These are phyloP conservation scores for Coleophoma crateriformis DNA, from an alignment of 2,329 filamentous ascomycete genomes.

Conservation along the genomic window DNA sequence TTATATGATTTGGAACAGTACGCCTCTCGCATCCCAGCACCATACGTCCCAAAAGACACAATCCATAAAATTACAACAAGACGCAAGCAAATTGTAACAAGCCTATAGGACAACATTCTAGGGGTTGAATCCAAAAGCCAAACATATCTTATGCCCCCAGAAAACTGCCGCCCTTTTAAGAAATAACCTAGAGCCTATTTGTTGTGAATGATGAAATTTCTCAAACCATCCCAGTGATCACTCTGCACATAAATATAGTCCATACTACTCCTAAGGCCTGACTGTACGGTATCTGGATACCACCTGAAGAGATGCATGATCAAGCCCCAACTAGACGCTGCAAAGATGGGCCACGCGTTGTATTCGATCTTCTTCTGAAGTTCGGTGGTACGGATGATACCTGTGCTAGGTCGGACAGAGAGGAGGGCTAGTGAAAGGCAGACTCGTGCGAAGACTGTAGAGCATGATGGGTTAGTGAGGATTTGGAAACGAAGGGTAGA, in stretches of 20 bases:
- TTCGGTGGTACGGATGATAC: slow-evolving; percentile 41
- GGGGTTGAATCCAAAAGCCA: background rate
- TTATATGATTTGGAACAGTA: too few relatives aligned
- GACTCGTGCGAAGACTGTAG: slow-evolving; percentile 77
- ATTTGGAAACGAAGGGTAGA: background rate
- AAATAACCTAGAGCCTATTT: slow-evolving; percentile 33
- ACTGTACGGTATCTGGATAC: slow-evolving; percentile 87
- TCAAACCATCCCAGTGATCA: slow-evolving; percentile 81
- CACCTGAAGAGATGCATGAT: slow-evolving; percentile 96
- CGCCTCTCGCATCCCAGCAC: too few relatives aligned
- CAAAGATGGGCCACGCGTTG: slow-evolving; percentile 90
- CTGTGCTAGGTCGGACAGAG: slow-evolving; percentile 61
- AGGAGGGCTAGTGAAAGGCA: slow-evolving; percentile 79
- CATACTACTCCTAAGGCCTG: slow-evolving; percentile 91
- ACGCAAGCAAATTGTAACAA: too few relatives aligned
- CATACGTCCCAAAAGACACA: too few relatives aligned
- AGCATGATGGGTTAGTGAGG: background rate
- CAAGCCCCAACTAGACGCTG: slow-evolving; percentile 80
- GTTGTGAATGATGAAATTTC: slow-evolving; percentile 85
- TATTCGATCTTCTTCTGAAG: slow-evolving; percentile 44
- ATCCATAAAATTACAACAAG: too few relatives aligned
- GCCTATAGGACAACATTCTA: too few relatives aligned
- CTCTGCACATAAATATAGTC: slow-evolving; percentile 92
- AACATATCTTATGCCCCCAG: background rate
- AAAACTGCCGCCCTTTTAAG: background rate